These are phyloP conservation scores for Zoysia japonica DNA, from an alignment of 176 grass and related monocot genomes.

Conservation along the genomic window DNA sequence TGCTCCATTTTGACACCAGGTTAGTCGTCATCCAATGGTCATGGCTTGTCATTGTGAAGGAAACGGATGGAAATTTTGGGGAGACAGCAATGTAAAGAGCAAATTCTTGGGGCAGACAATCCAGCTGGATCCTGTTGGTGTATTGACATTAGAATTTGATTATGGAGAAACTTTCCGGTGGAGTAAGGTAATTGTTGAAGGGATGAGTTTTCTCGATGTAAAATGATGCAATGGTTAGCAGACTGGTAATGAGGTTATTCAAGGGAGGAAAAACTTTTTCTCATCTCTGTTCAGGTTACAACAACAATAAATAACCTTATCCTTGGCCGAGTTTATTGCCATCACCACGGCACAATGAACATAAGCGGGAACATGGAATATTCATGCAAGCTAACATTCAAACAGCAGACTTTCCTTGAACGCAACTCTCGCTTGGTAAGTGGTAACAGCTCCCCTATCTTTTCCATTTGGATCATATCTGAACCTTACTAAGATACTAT, in stretches of 20 bases:
- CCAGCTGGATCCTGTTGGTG: constrained; percentile 60
- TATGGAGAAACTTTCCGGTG: constrained; percentile 66
- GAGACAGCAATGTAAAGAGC: constrained; percentile 65
- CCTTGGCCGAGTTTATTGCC: constrained; percentile 54
- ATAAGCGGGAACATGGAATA: constrained; percentile 49
- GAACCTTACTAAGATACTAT: constrained; percentile 39
- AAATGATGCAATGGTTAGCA: background rate
- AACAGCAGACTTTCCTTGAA: constrained; percentile 57
- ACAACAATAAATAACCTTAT: constrained; percentile 63
- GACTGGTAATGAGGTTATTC: background rate
- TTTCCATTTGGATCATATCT: background rate
- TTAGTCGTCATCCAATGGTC: constrained; percentile 62
- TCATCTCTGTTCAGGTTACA: constrained; percentile 49
- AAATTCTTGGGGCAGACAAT: constrained; percentile 67
- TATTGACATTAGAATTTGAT: constrained; percentile 62
- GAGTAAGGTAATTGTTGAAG: constrained; percentile 50
- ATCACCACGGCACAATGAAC: constrained; percentile 63
- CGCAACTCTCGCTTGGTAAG: constrained; percentile 59
- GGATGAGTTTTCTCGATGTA: background rate
- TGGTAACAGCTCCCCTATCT: background rate
- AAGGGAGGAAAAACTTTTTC: background rate
- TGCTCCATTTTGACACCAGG: constrained; percentile 33
- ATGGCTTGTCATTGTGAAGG: constrained; percentile 71
- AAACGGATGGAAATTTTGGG: constrained; percentile 61
- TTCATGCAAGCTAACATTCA: constrained; percentile 61